Base-by-base conservation (phyloP, 108 stramenopile species). In the Pseudonitzschia delicatissima region DNA sequence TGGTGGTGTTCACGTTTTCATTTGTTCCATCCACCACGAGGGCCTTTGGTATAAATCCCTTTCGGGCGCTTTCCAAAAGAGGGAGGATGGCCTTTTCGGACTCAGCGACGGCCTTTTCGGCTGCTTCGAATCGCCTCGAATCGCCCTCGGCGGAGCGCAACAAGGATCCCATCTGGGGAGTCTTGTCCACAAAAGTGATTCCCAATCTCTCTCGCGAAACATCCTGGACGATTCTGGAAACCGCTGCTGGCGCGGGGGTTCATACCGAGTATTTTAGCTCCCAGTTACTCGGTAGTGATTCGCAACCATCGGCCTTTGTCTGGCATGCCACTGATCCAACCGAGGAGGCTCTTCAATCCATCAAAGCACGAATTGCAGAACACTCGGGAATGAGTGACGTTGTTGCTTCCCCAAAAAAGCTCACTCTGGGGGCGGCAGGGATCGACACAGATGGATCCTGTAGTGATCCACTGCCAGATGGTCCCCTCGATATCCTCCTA, bases 91-190 rank as follows among this genome's bases (percentile, higher is more conserved):
- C n/a, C n/a, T n/a, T n/a, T n/a, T n/a, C n/a, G n/a, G 47, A 48
- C 17, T 18, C 47, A 1, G 21, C 47, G 20, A 48, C 47, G 47
- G 47, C 47, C 47, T 23, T 21, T 48, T 48, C 47, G 20, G 2
- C 23, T 18, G 20, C 20, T 6, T 23, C 13, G 7, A 1, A 9
- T 12, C 53, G 53, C 11, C 42, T 35, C 17, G 84, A 87, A 33
- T 84, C 85, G 9, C 91, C 91, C 0, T 90, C 91, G 9, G 91
- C 91, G 8, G 76, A 90, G 32, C 82, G 91, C 26, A 92, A 92
- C 75, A 92, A 92, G 66, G 79, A 73, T 11, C 79, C 77, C n/a
- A 90, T 92, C 21, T 92, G 80, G 77, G 69, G 84, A 17, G 44
- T 80, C n/a, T 67, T 87, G 21, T 51, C 74, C 27, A 36, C 57